Evolutionary conservation across 768 basidiomycete species (phyloP).

Genomic region (Hysterangium stoloniferum): DNA sequence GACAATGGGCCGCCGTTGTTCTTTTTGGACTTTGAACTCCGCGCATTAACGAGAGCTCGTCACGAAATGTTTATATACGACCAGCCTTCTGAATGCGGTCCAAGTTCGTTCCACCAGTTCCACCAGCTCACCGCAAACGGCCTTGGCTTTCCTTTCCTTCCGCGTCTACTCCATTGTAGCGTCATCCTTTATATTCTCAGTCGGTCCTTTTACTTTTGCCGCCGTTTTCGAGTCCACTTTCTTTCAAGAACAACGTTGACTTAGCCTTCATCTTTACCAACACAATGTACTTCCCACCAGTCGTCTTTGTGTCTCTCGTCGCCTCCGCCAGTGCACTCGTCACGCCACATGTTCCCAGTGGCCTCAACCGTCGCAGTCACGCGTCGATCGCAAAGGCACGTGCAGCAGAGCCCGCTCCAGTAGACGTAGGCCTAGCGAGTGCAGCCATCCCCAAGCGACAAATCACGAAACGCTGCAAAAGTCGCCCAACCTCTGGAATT

Average conservation of each 20-base stretch:
- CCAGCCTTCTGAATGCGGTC: not conserved
- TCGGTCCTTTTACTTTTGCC: too few species aligned
- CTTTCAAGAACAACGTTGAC: too few species aligned
- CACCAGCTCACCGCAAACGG: not conserved
- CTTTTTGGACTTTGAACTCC: not conserved
- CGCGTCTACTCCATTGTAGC: too few species aligned
- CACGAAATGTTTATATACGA: too few species aligned
- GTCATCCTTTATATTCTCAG: too few species aligned
- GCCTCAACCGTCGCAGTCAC: not conserved
- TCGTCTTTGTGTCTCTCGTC: not conserved
- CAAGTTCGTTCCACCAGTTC: slow-evolving; percentile 2
- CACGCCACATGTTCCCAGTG: not conserved
- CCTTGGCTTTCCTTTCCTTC: slow-evolving; percentile 2
- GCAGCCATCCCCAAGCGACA: not conserved
- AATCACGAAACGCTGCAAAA: not conserved
- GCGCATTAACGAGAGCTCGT: too few species aligned
- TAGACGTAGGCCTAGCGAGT: not conserved
- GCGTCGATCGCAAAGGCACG: not conserved
- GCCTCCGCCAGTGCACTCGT: slow-evolving; percentile 1
- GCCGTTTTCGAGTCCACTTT: too few species aligned
- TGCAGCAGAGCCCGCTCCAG: not conserved
- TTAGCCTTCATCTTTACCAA: not conserved
- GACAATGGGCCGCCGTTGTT: not conserved
- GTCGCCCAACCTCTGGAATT: not conserved
- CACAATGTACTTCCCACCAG: not conserved